Evolutionary conservation across 805 yeast genomes (phyloP).

Genomic region (Wickerhamiella nectarea): DNA sequence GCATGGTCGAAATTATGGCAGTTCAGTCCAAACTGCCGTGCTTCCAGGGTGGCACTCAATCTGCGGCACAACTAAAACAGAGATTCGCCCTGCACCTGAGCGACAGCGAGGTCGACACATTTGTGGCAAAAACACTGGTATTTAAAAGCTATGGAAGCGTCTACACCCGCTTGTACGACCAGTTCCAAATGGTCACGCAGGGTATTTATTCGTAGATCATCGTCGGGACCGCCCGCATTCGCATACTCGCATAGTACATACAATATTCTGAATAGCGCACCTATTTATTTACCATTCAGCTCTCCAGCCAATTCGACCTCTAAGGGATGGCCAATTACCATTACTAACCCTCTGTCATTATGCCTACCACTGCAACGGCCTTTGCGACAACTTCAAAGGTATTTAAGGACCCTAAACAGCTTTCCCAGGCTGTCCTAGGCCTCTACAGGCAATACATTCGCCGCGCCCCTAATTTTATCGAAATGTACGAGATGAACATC

Average conservation of each 20-base stretch:
- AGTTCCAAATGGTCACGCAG: conserved; percentile 85
- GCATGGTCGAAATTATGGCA: conserved; percentile 88
- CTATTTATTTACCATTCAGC: conserved; percentile 37
- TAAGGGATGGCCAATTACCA: too few relatives aligned
- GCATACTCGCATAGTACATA: too few relatives aligned
- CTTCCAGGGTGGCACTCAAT: conserved; percentile 74
- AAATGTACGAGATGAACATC: conserved; percentile 34
- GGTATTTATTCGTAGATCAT: conserved; percentile 49
- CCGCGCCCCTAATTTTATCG: conserved; percentile 29
- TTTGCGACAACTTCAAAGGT: conserved; percentile 71
- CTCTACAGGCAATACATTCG: conserved; percentile 62
- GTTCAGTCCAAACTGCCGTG: conserved; percentile 84
- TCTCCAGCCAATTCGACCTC: not conserved
- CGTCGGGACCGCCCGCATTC: too few relatives aligned
- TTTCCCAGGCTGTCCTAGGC: conserved; percentile 49
- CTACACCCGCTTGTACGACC: conserved; percentile 87
- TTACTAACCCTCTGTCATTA: conserved; percentile 14
- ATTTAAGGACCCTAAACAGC: conserved; percentile 45
- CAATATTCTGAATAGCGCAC: too few relatives aligned
- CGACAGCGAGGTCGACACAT: conserved; percentile 58
- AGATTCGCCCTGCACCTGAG: conserved; percentile 65
- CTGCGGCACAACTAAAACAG: conserved; percentile 65
- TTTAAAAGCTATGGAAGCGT: conserved; percentile 75
- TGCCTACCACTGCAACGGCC: conserved; percentile 64
- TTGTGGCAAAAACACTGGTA: conserved; percentile 65